Base-by-base conservation (phyloP, 768 basidiomycete genomes). In the Leccinellum luteum region DNA sequence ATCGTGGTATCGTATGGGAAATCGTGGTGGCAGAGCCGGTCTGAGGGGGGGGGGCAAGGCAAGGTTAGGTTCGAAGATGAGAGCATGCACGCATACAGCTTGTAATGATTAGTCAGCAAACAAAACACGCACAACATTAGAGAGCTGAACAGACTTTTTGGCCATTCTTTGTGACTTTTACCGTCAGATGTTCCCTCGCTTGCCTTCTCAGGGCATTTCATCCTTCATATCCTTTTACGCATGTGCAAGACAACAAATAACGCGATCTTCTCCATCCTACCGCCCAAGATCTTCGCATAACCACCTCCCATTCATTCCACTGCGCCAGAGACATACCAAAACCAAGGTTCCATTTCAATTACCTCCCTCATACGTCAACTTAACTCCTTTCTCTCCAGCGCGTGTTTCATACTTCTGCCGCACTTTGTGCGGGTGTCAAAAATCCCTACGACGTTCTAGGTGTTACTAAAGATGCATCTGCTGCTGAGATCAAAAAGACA, bases 371-470 rank as follows among this genome's bases (percentile, higher is more conserved):
- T 52, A 55, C 60, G 51, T 57, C 64, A 53, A 48, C 43, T n/a
- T 68, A 60, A 75, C 48, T 56, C 50, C 48, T 51, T 19, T 60
- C 60, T 21, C 52, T 64, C 3, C 63, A 94, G 92, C 89, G 92
- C 63, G 64, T 77, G 14, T 82, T 97, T 66, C 94, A 96, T 75
- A 78, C 86, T 7, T 85, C 92, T 25, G 66, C 78, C 23, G 74
- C 81, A 21, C 67, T 70, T 45, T 72, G 75, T 54, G 77, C 78
- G 27, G 80, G 83, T 8, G 70, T 81, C 17, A 95, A 90, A 73
- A 87, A 92, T 70, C 97, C 97, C 2, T 99, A 99, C 73, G 74
- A 88, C 30, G 87, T 92, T n/a, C 75, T 99, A 10, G 96, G 97
- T 25, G 88, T 98, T 8, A 81, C 81, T 65, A 85, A 85, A 64